Percentiles rank a stretch among this genome's conserved stretches.
Evolutionary conservation across 2,329 filamentous ascomycete genomes (phyloP).

Genomic region (Aspergillus vadensis): DNA sequence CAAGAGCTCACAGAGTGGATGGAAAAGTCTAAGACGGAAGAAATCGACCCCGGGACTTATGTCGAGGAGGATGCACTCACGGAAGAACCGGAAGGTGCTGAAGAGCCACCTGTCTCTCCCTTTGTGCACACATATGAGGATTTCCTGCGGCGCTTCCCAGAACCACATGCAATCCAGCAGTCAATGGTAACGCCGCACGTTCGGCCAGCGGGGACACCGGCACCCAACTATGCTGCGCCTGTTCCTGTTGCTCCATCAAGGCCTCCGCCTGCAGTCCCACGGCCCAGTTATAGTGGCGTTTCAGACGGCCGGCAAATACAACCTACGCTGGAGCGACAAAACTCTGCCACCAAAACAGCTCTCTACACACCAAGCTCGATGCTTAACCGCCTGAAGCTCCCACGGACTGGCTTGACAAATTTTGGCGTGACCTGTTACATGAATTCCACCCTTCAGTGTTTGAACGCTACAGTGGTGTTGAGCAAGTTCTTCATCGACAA

Average conservation of each 20-base stretch:
- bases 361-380: slow-evolving; percentile 46
- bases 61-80: slow-evolving; percentile 40
- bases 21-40: slow-evolving; percentile 70
- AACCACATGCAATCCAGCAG: slow-evolving; percentile 62
- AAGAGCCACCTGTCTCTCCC: slow-evolving; percentile 45
- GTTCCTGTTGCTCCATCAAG: slow-evolving; percentile 64
- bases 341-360: slow-evolving; percentile 47
- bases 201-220: slow-evolving; percentile 30
- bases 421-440: slow-evolving; percentile 86
- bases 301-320: slow-evolving; percentile 59
- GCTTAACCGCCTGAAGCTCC: slow-evolving; percentile 52
- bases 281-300: slow-evolving; percentile 79
- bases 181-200: slow-evolving; percentile 54
- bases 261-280: slow-evolving; percentile 67
- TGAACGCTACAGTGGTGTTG: slow-evolving; percentile 69
- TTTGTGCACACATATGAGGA: slow-evolving; percentile 77
- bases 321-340: slow-evolving; percentile 47
- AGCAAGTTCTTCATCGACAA: slow-evolving; percentile 66
- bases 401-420: slow-evolving; percentile 76
- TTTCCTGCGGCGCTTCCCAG: slow-evolving; percentile 79
- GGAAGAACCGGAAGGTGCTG: slow-evolving; percentile 47
- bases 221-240: slow-evolving; percentile 37
- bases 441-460: slow-evolving; percentile 83
- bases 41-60: slow-evolving; percentile 51
- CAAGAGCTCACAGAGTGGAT: slow-evolving; percentile 83